phyloP scores from a whole-genome alignment of 305 asterid genomes.

The Solanum hybrid region DNA sequence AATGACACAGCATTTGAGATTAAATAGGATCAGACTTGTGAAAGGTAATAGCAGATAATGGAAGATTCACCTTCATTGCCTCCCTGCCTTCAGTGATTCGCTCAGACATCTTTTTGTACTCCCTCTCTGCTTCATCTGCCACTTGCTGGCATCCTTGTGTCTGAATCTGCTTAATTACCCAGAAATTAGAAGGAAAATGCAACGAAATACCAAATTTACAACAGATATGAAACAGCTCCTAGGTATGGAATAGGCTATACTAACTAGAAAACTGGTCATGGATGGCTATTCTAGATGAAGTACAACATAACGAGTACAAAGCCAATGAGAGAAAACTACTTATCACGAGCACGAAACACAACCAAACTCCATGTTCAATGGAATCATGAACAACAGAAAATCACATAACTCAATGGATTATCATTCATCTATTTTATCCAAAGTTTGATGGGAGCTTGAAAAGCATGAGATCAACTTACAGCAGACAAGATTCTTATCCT shows the following conservation, averaged over 20 bases:
- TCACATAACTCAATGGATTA: not conserved
- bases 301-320: not conserved
- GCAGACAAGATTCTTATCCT: not conserved
- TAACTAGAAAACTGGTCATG: not conserved
- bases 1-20: not conserved
- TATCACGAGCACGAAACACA: not conserved
- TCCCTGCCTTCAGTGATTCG: conserved; percentile 61
- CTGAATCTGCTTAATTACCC: conserved; percentile 44
- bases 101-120: conserved; percentile 50
- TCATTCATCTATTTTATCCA: not conserved
- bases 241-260: not conserved
- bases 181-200: conserved; percentile 1
- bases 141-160: conserved; percentile 65
- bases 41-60: not conserved
- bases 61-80: conserved; percentile 58
- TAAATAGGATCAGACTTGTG: not conserved
- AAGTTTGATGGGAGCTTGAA: not conserved
- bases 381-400: not conserved
- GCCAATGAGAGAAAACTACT: not conserved
- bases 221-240: not conserved
- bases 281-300: not conserved
- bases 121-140: conserved; percentile 72
- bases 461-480: not conserved
- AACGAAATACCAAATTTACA: not conserved
- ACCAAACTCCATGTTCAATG: not conserved